Evolutionary conservation across 1,139 yeast genomes (phyloP).

Genomic region (Candida tropicalis): DNA sequence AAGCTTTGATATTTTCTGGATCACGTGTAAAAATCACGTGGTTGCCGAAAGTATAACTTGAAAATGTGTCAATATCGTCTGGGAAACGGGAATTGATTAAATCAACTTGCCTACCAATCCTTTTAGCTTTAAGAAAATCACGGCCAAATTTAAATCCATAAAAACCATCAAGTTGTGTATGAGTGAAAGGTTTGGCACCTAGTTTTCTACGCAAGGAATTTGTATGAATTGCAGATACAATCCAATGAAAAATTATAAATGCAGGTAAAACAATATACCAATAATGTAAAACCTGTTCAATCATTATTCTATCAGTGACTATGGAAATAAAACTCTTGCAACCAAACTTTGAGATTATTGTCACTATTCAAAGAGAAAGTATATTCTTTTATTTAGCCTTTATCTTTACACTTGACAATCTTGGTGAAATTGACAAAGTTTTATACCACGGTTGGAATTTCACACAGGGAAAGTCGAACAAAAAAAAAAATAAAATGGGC

Average conservation of each 20-base stretch:
- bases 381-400: too few species aligned
- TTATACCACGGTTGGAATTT: too few species aligned
- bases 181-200: constrained; percentile 20
- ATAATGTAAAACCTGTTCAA: neutral
- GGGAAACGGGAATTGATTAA: constrained; percentile 12
- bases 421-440: too few species aligned
- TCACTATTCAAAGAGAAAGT: too few species aligned
- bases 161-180: constrained; percentile 20
- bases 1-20: constrained; percentile 37
- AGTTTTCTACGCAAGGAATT: constrained; percentile 16
- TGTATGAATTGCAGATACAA: neutral
- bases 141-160: constrained; percentile 20
- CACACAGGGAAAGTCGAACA: too few species aligned
- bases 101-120: constrained; percentile 17
- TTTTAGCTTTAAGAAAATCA: constrained; percentile 15
- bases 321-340: neutral
- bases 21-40: constrained; percentile 22
- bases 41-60: constrained; percentile 22
- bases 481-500: too few species aligned
- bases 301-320: neutral
- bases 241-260: neutral
- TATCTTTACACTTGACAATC: too few species aligned
- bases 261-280: constrained; percentile 1
- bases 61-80: constrained; percentile 18
- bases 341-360: too few species aligned